Conservation (phyloP, 176 grass and related monocot species). For the Aegilops umbellulata region DNA sequence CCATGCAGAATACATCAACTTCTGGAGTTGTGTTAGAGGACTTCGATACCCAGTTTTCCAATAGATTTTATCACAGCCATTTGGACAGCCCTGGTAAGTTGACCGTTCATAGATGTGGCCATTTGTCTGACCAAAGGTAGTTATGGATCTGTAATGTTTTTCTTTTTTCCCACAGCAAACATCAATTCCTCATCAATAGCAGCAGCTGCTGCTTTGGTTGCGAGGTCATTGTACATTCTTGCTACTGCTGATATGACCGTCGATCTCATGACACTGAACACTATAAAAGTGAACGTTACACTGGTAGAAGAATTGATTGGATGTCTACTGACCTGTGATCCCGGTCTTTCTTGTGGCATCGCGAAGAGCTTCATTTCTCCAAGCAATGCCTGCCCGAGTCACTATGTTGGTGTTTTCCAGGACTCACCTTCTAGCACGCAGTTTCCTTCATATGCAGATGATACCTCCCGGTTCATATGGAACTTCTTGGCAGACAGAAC, state of each 20-base stretch:
- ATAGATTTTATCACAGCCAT: conserved; percentile 85
- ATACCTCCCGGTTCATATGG: conserved; percentile 93
- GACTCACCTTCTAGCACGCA: conserved; percentile 52
- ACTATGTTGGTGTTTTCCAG: conserved; percentile 96
- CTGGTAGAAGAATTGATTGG: conserved; percentile 71
- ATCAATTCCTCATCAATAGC: conserved; percentile 84
- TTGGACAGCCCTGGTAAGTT: conserved; percentile 70
- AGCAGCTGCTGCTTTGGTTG: conserved; percentile 74
- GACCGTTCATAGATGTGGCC: conserved; percentile 12
- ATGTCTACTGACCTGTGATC: conserved; percentile 85
- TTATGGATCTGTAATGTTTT: conserved; percentile 1
- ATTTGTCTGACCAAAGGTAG: conserved; percentile 5
- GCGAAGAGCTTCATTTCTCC: conserved; percentile 68
- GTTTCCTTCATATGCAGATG: conserved; percentile 67
- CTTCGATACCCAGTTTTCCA: conserved; percentile 82
- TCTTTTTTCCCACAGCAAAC: conserved; percentile 52
- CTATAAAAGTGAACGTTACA: conserved; percentile 86
- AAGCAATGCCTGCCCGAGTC: conserved; percentile 67
- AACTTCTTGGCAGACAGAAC: conserved; percentile 84
- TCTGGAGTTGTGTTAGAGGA: conserved; percentile 95
- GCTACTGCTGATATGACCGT: conserved; percentile 53
- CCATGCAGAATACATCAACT: conserved; percentile 72
- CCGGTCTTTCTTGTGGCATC: conserved; percentile 81
- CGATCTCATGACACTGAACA: conserved; percentile 75
- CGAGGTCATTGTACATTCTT: conserved; percentile 78